Base-by-base conservation (phyloP, 345 rosid species). In the Aurinia saxatilis region DNA sequence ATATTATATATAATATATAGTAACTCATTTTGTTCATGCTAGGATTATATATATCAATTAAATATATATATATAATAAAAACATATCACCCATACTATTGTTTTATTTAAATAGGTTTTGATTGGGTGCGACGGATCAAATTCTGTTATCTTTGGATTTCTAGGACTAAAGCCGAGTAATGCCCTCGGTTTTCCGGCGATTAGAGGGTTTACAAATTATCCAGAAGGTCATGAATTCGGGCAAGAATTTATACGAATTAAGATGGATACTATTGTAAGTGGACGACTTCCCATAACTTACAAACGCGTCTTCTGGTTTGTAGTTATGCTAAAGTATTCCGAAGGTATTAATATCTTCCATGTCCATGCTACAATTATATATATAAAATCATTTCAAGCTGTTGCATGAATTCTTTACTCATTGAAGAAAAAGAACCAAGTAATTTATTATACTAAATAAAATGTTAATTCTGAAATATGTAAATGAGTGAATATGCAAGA, bases 41-140 rank as follows among this genome's bases (percentile, higher is more conserved):
- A n/a, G n/a, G n/a, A n/a, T n/a, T n/a, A n/a, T n/a, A n/a, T n/a
- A n/a, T n/a, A n/a, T n/a, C n/a, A n/a, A n/a, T n/a, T n/a, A n/a
- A n/a, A n/a, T n/a, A n/a, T n/a, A n/a, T 27, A 2, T 27, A 2
- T 27, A 2, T 27, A 0, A 21, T 21, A 21, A 21, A 21, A 21
- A 4, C 31, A 55, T 50, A 13, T 7, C n/a, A 30, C 9, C n/a
- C 7, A 17, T 8, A 17, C 0, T 8, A 29, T 38, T 29, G 0
- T 8, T 27, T 39, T 5, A 12, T 38, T 34, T 7, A 6, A 10
- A 71, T 27, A 76, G 74, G 62, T 71, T 56, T 55, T 83, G 70
- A 78, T 80, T 16, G 89, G 79, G 9, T 83, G 87, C 27, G 89
- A 86, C 9, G 87, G 89, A 23, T 74, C 71, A 19, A 74, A 81